phyloP scores from a whole-genome alignment of 331 rosid species.

The Spiraea crenata region DNA sequence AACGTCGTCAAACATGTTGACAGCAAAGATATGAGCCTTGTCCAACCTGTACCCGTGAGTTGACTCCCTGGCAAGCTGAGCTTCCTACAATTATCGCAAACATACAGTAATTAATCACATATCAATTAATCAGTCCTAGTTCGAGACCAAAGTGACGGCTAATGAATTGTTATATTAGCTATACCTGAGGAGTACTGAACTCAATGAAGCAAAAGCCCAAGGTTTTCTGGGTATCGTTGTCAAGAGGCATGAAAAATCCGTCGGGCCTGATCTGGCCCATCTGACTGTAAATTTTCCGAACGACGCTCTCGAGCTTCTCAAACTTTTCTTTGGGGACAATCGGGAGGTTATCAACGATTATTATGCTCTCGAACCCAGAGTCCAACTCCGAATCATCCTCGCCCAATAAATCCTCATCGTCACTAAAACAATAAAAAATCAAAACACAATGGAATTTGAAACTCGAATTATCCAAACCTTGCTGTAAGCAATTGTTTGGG shows the following conservation, averaged over 20 bases:
- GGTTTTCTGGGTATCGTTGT: slow-evolving; percentile 46
- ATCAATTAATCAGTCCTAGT: background rate
- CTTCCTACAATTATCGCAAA: slow-evolving; percentile 55
- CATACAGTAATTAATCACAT: background rate
- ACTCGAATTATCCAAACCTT: background rate
- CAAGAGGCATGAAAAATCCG: slow-evolving; percentile 91
- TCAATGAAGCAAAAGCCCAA: slow-evolving; percentile 83
- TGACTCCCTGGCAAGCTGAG: slow-evolving; percentile 86
- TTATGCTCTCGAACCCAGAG: slow-evolving; percentile 67
- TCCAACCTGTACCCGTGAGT: slow-evolving; percentile 89
- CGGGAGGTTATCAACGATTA: slow-evolving; percentile 81
- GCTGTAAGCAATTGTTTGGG: background rate
- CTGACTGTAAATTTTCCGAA: slow-evolving; percentile 77
- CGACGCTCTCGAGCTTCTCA: slow-evolving; percentile 76
- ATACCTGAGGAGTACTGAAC: slow-evolving; percentile 80
- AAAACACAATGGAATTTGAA: background rate
- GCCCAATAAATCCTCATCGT: slow-evolving; percentile 58
- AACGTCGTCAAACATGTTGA: slow-evolving; percentile 79
- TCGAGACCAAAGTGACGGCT: background rate
- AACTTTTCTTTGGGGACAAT: slow-evolving; percentile 74
- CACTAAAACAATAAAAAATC: slow-evolving; percentile 34
- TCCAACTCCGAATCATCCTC: slow-evolving; percentile 68
- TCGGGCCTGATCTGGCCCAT: slow-evolving; percentile 75
- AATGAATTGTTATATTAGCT: background rate
- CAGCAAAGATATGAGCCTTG: slow-evolving; percentile 64